A percentile compares a stretch with the other conserved stretches of the same genome.
These are phyloP conservation scores for Kurtzmaniella fragi DNA, from an alignment of 805 yeast species.

Conservation along the genomic window DNA sequence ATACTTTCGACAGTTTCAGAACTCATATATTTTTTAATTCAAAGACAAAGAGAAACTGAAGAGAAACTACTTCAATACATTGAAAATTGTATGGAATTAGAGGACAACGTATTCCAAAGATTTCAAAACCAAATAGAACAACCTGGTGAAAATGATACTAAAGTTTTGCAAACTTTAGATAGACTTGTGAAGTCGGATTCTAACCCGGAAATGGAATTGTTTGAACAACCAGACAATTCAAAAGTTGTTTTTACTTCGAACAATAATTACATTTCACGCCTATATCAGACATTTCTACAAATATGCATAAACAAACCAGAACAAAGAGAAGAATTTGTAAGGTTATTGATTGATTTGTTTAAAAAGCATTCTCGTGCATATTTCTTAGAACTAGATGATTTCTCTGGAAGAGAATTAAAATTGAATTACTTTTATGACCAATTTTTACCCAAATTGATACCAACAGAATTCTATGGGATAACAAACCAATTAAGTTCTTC, in stretches of 20 bases:
- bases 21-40: background rate
- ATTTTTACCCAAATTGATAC: slow-evolving; percentile 13
- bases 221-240: slow-evolving; percentile 8
- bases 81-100: too few relatives aligned
- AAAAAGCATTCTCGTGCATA: slow-evolving; percentile 14
- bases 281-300: slow-evolving; percentile 19
- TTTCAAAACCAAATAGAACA: too few relatives aligned
- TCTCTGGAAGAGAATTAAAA: slow-evolving; percentile 13
- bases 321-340: slow-evolving; percentile 10
- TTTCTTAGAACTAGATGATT: slow-evolving; percentile 15
- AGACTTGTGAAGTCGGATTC: slow-evolving; percentile 11
- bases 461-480: slow-evolving; percentile 5
- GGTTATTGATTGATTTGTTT: slow-evolving; percentile 17
- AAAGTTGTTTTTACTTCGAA: slow-evolving; percentile 16
- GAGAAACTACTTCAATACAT: background rate
- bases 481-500: background rate
- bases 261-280: slow-evolving; percentile 9
- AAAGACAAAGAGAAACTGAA: slow-evolving; percentile 3
- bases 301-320: slow-evolving; percentile 12
- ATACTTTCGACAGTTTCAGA: background rate
- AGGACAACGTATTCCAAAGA: too few relatives aligned
- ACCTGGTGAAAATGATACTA: background rate
- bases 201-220: slow-evolving; percentile 13
- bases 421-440: slow-evolving; percentile 10
- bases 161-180: slow-evolving; percentile 12